phyloP scores from a whole-genome alignment of 192 early-diverging fungal genomes.

The Lobosporangium transversale region DNA sequence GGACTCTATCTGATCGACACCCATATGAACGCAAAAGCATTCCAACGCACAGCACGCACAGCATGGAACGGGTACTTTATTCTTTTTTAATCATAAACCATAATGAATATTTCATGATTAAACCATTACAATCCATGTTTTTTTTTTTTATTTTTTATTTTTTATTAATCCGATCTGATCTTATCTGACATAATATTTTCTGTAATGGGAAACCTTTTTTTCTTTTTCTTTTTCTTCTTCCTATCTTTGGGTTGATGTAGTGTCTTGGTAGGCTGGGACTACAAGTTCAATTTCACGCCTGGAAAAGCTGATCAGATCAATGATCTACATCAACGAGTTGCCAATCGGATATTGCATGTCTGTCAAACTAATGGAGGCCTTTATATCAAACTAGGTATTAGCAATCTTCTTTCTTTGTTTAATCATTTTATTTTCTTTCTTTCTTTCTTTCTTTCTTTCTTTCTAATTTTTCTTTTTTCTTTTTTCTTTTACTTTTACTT shows the following conservation, averaged over 20 bases:
- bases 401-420: no score
- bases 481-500: neutral
- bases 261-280: conserved; percentile 67
- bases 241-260: conserved; percentile 9
- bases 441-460: neutral
- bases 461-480: neutral
- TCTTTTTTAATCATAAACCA: no score
- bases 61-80: conserved; percentile 62
- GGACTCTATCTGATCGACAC: conserved; percentile 57
- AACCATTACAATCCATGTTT: no score
- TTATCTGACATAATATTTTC: no score
- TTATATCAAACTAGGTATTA: conserved; percentile 78
- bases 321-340: conserved; percentile 76
- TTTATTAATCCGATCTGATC: no score
- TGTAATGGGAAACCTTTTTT: no score
- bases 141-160: conserved; percentile 10
- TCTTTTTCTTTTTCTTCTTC: neutral
- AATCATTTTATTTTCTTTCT: no score
- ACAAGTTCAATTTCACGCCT: conserved; percentile 86
- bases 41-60: conserved; percentile 58
- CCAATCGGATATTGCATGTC: conserved; percentile 75
- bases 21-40: conserved; percentile 57
- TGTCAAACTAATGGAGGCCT: conserved; percentile 89
- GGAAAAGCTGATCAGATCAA: conserved; percentile 69
- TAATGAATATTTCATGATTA: no score